phyloP scores from a whole-genome alignment of 2,329 filamentous ascomycete genomes.

The Ophiostoma piceae region DNA sequence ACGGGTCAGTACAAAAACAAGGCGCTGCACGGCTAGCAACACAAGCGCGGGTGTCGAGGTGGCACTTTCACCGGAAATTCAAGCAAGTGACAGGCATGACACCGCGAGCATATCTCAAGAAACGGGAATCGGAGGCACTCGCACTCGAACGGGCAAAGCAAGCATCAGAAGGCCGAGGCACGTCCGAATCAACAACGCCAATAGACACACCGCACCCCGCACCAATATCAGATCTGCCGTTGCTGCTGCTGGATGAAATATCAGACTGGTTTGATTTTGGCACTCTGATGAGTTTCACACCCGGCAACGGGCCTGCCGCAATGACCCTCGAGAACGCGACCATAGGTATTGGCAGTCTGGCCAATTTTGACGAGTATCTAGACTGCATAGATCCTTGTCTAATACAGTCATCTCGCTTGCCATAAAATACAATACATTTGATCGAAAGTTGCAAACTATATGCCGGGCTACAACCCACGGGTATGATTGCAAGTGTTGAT shows the following conservation, averaged over 20 bases:
- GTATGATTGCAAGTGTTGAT: no score
- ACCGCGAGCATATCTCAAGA: conserved; percentile 34
- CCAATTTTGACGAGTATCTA: neutral
- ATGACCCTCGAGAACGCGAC: neutral
- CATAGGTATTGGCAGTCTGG: neutral
- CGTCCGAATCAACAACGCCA: neutral
- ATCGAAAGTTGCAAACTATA: no score
- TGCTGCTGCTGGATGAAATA: neutral
- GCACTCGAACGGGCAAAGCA: neutral
- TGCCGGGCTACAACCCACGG: no score
- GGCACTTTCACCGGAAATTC: conserved; percentile 56
- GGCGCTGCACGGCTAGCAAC: conserved; percentile 40
- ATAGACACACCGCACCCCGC: neutral
- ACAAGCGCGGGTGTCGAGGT: conserved; percentile 48
- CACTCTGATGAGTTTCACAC: neutral
- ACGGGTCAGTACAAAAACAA: conserved; percentile 26
- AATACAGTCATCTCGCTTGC: neutral
- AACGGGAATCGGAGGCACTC: conserved; percentile 6
- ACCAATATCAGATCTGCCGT: neutral
- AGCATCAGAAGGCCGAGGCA: neutral
- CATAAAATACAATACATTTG: neutral
- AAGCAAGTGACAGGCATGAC: conserved; percentile 51
- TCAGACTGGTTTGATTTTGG: conserved; percentile 9
- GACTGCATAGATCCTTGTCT: conserved; percentile 8
- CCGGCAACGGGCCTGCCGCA: neutral